Evolutionary conservation across 108 stramenopile species (phyloP).

Genomic region (Nitzschia inconspicua): DNA sequence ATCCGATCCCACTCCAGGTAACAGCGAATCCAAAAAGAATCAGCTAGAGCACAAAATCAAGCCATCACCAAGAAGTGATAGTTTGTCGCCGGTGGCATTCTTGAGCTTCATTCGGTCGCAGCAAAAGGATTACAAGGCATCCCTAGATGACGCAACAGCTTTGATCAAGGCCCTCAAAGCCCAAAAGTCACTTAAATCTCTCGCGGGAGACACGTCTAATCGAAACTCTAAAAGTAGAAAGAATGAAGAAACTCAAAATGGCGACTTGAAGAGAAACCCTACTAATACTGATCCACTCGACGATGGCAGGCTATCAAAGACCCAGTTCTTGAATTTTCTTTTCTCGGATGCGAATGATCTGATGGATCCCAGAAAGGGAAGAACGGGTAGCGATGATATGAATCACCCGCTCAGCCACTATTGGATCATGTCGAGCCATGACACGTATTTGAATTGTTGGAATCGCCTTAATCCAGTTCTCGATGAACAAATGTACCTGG

Average conservation of each 20-base stretch:
- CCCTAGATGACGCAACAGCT: conserved; percentile 50
- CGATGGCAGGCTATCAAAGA: conserved; percentile 51
- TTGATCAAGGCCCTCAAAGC: conserved; percentile 52
- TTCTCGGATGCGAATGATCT: conserved; percentile 65
- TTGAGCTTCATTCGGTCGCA: conserved; percentile 55
- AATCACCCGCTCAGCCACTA: conserved; percentile 84
- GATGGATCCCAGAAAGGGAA: conserved; percentile 48
- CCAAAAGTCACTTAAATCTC: conserved; percentile 14
- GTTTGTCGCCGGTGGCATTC: conserved; percentile 56
- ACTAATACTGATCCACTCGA: conserved; percentile 12
- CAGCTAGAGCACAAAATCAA: conserved; percentile 2
- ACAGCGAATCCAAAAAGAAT: conserved; percentile 8
- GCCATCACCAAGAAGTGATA: conserved; percentile 8
- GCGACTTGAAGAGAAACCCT: conserved; percentile 7
- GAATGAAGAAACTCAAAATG: conserved; percentile 15
- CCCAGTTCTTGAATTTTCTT: conserved; percentile 51
- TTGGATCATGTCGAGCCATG: conserved; percentile 90
- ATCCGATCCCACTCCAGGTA: conserved; percentile 35
- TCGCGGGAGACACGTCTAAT: not conserved
- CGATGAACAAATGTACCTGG: conserved; percentile 58
- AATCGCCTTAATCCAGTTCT: conserved; percentile 10
- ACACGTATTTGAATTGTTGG: conserved; percentile 72
- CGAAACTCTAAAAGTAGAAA: not conserved
- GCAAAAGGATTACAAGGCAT: conserved; percentile 52
- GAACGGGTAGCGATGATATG: conserved; percentile 66